phyloP scores from a whole-genome alignment of 2,329 filamentous ascomycete genomes.

The Fusarium beomiforme region DNA sequence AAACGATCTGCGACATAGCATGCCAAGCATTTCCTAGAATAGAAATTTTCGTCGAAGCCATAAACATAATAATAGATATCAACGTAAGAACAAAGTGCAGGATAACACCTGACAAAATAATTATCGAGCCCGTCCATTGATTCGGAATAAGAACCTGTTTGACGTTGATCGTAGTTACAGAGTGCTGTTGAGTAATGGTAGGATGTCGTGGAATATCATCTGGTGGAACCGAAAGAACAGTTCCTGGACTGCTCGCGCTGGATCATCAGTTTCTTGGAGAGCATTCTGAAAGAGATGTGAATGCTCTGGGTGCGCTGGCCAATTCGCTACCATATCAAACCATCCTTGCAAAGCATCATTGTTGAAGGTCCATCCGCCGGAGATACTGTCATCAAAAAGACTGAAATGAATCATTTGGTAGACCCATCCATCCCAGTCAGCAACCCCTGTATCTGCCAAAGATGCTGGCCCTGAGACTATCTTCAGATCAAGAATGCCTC shows the following conservation, averaged over 20 bases:
- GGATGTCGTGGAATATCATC: conserved; percentile 17
- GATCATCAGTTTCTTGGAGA: conserved; percentile 2
- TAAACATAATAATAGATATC: not conserved
- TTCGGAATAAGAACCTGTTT: not conserved
- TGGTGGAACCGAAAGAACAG: conserved; percentile 4
- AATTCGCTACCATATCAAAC: not conserved
- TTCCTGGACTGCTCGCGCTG: not conserved
- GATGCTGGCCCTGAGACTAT: not conserved
- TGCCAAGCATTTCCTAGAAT: conserved; percentile 14
- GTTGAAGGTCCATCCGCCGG: not conserved
- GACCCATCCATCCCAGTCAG: not conserved
- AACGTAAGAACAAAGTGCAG: not conserved
- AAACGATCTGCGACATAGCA: conserved; percentile 14
- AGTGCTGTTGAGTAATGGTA: not conserved
- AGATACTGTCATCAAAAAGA: not conserved
- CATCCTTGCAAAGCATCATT: not conserved
- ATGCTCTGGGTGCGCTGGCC: conserved; percentile 11
- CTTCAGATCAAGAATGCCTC: not conserved
- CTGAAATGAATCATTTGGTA: not conserved
- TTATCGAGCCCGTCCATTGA: not conserved
- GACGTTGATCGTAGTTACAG: not conserved
- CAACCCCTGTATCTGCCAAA: not conserved
- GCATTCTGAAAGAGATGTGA: conserved; percentile 4
- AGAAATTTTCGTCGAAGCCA: not conserved
- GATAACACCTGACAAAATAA: accelerated